A percentile compares a stretch with the other conserved stretches of the same genome.
Conservation (phyloP, 2,329 filamentous ascomycete genomes). For the Didymella pomorum region DNA sequence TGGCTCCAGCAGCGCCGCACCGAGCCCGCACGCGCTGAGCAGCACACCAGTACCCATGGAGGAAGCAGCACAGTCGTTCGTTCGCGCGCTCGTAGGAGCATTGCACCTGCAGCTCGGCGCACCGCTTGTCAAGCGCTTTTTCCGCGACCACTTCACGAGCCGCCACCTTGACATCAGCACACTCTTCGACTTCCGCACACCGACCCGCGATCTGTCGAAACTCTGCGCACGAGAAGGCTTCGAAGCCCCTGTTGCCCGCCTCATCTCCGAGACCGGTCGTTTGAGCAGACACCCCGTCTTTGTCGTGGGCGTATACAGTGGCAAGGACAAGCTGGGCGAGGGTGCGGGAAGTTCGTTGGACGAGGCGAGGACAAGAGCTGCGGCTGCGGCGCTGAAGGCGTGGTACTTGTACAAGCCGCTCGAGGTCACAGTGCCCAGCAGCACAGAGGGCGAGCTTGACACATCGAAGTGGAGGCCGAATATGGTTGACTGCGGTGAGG, state of each 20-base stretch:
- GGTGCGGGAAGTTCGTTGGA: constrained; percentile 81
- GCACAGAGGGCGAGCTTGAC: constrained; percentile 51
- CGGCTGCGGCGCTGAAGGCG: constrained; percentile 84
- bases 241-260: constrained; percentile 81
- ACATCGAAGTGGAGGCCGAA: constrained; percentile 61
- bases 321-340: constrained; percentile 89
- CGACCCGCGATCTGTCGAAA: constrained; percentile 81
- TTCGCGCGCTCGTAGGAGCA: constrained; percentile 82
- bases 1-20: constrained; percentile 66
- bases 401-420: constrained; percentile 96
- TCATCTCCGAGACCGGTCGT: constrained; percentile 91
- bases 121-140: constrained; percentile 80
- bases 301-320: constrained; percentile 92
- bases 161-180: constrained; percentile 77
- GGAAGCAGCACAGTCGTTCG: constrained; percentile 75
- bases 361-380: constrained; percentile 78
- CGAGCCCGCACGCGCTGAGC: constrained; percentile 34
- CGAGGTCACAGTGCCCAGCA: constrained; percentile 60
- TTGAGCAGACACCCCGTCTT: constrained; percentile 86
- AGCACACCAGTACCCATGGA: constrained; percentile 53
- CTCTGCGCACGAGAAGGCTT: constrained; percentile 91
- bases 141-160: constrained; percentile 82
- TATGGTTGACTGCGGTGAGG: constrained; percentile 65
- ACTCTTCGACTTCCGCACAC: constrained; percentile 85
- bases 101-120: constrained; percentile 86